Evolutionary conservation across 495 filamentous ascomycete species (phyloP).

Genomic region (Xylaria acuta): DNA sequence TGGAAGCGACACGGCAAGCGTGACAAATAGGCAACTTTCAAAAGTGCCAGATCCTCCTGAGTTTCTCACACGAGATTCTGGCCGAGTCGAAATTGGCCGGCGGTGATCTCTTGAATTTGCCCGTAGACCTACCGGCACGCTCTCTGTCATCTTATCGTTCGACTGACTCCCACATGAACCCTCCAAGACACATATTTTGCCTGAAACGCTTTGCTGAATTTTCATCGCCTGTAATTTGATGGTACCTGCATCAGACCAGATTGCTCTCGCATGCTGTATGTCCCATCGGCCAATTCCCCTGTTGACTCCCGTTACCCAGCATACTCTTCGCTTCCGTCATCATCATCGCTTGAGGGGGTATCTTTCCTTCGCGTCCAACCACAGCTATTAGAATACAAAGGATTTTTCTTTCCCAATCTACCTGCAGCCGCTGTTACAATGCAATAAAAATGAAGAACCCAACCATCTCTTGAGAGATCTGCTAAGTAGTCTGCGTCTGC

Average conservation of each 20-base stretch:
- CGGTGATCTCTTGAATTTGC: conserved; percentile 16
- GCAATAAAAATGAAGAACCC: conserved; percentile 19
- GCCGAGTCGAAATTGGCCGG: conserved; percentile 14
- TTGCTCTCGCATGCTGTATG: conserved; percentile 18
- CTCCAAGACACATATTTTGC: conserved; percentile 21
- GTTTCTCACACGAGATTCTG: conserved; percentile 14
- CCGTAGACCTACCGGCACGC: neutral
- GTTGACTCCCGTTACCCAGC: conserved; percentile 19
- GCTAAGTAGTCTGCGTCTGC: conserved; percentile 20
- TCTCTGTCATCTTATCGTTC: conserved; percentile 10
- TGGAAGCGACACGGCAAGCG: conserved; percentile 16
- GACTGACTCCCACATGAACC: conserved; percentile 7
- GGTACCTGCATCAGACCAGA: conserved; percentile 23
- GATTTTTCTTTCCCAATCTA: conserved; percentile 28
- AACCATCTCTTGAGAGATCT: conserved; percentile 14
- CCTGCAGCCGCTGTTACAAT: conserved; percentile 21
- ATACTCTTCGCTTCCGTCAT: conserved; percentile 18
- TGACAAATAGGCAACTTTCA: conserved; percentile 20
- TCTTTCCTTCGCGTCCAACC: conserved; percentile 25
- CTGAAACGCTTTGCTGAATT: conserved; percentile 27
- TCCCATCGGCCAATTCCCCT: conserved; percentile 6
- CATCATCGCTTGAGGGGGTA: conserved; percentile 26
- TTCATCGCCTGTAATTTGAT: conserved; percentile 28
- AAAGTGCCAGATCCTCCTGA: conserved; percentile 21
- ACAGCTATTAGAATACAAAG: conserved; percentile 23